phyloP scores from a whole-genome alignment of 306 rosid genomes.

The Malus fusca region DNA sequence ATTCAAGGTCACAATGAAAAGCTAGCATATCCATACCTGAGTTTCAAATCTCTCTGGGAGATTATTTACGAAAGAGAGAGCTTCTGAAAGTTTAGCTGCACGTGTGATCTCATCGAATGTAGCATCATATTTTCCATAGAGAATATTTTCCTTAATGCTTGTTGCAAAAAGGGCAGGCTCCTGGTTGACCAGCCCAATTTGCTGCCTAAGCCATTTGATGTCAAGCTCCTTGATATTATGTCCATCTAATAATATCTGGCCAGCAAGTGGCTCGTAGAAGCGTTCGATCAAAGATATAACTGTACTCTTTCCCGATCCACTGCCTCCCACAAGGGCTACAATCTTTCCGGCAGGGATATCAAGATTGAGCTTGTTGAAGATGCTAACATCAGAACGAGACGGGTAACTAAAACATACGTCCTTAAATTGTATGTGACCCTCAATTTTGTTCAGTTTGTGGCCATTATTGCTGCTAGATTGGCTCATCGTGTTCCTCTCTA shows the following conservation, averaged over 20 bases:
- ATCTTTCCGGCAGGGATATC: conserved; percentile 85
- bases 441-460: conserved; percentile 45
- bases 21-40: conserved; percentile 42
- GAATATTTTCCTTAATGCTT: conserved; percentile 77
- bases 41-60: conserved; percentile 91
- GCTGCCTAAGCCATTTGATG: conserved; percentile 82
- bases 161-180: conserved; percentile 97
- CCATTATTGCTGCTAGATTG: conserved; percentile 49
- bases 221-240: conserved; percentile 54
- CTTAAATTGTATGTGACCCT: conserved; percentile 74
- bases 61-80: conserved; percentile 73
- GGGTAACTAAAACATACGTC: conserved; percentile 78
- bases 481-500: conserved; percentile 71
- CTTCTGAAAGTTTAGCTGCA: conserved; percentile 86
- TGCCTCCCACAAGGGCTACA: conserved; percentile 89
- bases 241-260: conserved; percentile 60
- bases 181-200: conserved; percentile 86
- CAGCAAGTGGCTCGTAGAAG: conserved; percentile 84
- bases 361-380: conserved; percentile 61
- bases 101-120: conserved; percentile 68
- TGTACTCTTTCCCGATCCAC: conserved; percentile 96
- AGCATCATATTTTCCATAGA: conserved; percentile 87
- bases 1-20: background rate
- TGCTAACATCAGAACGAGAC: conserved; percentile 61
- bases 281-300: conserved; percentile 81